Percentiles rank a stretch among this genome's conserved stretches.
phyloP scores from a whole-genome alignment of 495 filamentous ascomycete genomes.

The Penicillium coffeae region DNA sequence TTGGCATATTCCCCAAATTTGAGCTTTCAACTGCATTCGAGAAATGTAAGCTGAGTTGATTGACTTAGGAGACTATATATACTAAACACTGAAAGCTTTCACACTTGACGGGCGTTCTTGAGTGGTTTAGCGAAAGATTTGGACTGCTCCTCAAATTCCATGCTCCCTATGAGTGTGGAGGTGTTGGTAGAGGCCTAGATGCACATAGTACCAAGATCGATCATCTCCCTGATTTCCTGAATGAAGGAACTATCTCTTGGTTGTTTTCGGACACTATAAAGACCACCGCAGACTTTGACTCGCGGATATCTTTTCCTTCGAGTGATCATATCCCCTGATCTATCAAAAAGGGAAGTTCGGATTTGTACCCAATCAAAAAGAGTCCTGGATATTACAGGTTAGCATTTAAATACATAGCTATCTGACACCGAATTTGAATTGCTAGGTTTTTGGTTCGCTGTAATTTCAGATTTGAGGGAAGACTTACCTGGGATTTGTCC shows the following conservation, averaged over 20 bases:
- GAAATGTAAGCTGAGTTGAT: no score
- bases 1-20: no score
- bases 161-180: background rate
- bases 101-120: no score
- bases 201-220: background rate
- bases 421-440: background rate
- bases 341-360: background rate
- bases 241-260: conserved; percentile 1
- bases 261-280: conserved; percentile 1
- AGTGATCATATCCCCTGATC: background rate
- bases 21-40: no score
- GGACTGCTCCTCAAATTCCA: background rate
- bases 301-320: conserved; percentile 2
- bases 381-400: no score
- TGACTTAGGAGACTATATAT: no score
- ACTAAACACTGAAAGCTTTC: no score
- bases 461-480: background rate
- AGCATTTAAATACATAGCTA: background rate
- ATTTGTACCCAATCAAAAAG: background rate
- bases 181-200: background rate
- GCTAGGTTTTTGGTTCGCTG: background rate
- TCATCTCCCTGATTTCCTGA: background rate
- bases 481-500: conserved; percentile 2
- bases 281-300: conserved; percentile 1
- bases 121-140: no score